A percentile compares a stretch with the other conserved stretches of the same genome.
phyloP scores from a whole-genome alignment of 306 rosid genomes.

The Quercus parvula region DNA sequence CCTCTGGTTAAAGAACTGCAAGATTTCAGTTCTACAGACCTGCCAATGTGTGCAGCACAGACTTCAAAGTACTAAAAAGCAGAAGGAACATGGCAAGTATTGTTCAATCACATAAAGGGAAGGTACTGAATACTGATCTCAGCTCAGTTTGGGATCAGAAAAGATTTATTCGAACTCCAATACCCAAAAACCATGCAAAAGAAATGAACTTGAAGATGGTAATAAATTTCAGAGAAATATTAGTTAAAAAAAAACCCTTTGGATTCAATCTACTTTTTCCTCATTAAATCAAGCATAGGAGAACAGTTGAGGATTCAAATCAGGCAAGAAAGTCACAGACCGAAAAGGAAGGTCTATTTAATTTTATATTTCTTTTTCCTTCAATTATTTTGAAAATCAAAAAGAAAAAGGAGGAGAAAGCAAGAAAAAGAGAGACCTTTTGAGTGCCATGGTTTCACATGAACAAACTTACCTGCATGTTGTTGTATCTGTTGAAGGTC shows the following conservation, averaged over 20 bases:
- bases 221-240: background rate
- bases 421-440: background rate
- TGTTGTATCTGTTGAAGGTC: constrained; percentile 97
- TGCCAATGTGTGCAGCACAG: constrained; percentile 50
- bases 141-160: constrained; percentile 51
- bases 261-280: constrained; percentile 20
- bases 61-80: constrained; percentile 69
- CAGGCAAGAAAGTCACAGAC: constrained; percentile 38
- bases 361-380: constrained; percentile 5
- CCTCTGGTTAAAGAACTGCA: constrained; percentile 42
- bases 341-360: constrained; percentile 25
- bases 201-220: background rate
- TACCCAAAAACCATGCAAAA: constrained; percentile 47
- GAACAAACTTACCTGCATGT: constrained; percentile 73
- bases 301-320: constrained; percentile 47
- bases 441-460: background rate
- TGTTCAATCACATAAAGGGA: constrained; percentile 69
- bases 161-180: constrained; percentile 23
- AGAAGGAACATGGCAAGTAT: constrained; percentile 82
- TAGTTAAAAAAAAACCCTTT: background rate
- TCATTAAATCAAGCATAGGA: constrained; percentile 45
- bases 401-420: background rate
- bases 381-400: constrained; percentile 2
- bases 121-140: constrained; percentile 47
- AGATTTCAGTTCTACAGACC: constrained; percentile 31